Evolutionary conservation across 495 filamentous ascomycete genomes (phyloP).

Genomic region (Aspergillus biplanus): DNA sequence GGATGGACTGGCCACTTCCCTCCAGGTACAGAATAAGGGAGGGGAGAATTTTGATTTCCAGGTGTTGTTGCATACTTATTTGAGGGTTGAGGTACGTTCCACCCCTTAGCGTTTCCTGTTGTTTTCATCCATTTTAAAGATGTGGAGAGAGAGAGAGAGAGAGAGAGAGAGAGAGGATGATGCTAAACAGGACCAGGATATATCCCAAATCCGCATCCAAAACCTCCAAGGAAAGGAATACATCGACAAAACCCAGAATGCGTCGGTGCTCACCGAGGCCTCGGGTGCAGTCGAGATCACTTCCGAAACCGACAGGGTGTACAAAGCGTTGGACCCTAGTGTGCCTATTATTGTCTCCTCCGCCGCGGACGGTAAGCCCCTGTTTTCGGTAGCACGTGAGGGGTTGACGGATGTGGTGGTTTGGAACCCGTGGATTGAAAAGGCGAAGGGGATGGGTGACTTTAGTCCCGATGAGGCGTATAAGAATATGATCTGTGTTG

Average conservation of each 20-base stretch:
- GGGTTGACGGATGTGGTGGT: constrained; percentile 86
- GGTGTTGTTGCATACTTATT: constrained; percentile 88
- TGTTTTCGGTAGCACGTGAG: constrained; percentile 76
- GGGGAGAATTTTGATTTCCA: constrained; percentile 84
- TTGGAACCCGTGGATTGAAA: constrained; percentile 96
- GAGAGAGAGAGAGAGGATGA: background rate
- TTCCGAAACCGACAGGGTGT: constrained; percentile 83
- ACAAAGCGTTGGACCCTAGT: constrained; percentile 64
- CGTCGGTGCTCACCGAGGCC: constrained; percentile 59
- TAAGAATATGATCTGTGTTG: constrained; percentile 91
- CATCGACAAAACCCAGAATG: constrained; percentile 76
- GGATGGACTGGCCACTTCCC: constrained; percentile 74
- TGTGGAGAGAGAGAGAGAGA: background rate
- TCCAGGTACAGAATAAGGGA: constrained; percentile 84
- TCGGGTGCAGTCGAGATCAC: constrained; percentile 60
- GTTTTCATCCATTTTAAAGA: constrained; percentile 9
- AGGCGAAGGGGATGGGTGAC: constrained; percentile 79
- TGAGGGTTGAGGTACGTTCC: constrained; percentile 70
- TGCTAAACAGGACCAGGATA: constrained; percentile 57
- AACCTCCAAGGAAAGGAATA: constrained; percentile 76
- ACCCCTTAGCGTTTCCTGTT: background rate
- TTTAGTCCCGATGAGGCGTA: constrained; percentile 89
- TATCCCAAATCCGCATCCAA: constrained; percentile 66
- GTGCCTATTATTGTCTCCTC: constrained; percentile 57
- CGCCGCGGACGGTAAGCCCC: constrained; percentile 58